Base-by-base conservation (phyloP, 139 green algal species). In the Edaphochlamys debaryana region DNA sequence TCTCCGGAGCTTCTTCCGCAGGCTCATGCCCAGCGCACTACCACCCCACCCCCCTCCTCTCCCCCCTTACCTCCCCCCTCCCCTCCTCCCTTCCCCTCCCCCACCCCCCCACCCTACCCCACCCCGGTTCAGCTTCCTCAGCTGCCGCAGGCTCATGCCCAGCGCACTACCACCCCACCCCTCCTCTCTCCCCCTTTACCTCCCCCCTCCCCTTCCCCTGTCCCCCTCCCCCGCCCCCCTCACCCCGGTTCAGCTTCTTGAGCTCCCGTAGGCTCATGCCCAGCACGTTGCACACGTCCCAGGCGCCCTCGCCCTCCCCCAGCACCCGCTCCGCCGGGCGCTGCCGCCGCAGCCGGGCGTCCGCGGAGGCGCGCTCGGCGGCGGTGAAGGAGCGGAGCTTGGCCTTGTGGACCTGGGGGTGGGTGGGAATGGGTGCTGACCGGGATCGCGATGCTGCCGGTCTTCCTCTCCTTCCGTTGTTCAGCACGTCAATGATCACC, bases 391-490 rank as follows among this genome's bases (percentile, higher is more conserved):
- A 38, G 1, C 89, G 87, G 76, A 98, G 91, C 80, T 92, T 91
- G 30, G 93, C 95, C 70, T 97, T 97, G 92, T 98, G 95, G 45
- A 98, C 95, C 94, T 96, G 88, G 27, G 41, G 38, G 32, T n/a
- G n/a, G n/a, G n/a, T n/a, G n/a, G n/a, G n/a, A n/a, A n/a, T n/a
- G n/a, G n/a, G n/a, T n/a, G n/a, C n/a, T n/a, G n/a, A n/a, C n/a
- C n/a, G n/a, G n/a, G n/a, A n/a, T n/a, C n/a, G n/a, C n/a, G n/a
- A n/a, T n/a, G n/a, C n/a, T n/a, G n/a, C n/a, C n/a, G n/a, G n/a
- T n/a, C n/a, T n/a, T n/a, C n/a, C n/a, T n/a, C n/a, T n/a, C n/a
- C n/a, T n/a, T n/a, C n/a, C n/a, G n/a, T n/a, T n/a, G n/a, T n/a
- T n/a, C n/a, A n/a, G n/a, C n/a, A n/a, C n/a, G n/a, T n/a, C n/a